Percentiles rank a stretch among this genome's conserved stretches.
phyloP scores from a whole-genome alignment of 306 rosid species.

The Inga laurina region DNA sequence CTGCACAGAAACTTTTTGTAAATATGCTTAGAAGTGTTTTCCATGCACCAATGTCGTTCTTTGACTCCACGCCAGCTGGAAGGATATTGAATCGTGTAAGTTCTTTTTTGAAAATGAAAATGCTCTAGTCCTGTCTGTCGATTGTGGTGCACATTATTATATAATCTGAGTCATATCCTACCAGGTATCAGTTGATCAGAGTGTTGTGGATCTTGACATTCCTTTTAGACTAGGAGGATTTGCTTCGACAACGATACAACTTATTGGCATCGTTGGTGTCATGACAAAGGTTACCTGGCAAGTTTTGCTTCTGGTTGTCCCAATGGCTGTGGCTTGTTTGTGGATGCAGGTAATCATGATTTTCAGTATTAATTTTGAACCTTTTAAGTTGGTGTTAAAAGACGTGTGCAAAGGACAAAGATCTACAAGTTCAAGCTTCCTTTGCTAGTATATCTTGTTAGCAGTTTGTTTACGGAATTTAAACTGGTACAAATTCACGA shows the following conservation, averaged over 20 bases:
- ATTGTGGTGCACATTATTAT: slow-evolving; percentile 19
- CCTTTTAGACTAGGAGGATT: slow-evolving; percentile 99
- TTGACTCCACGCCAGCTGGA: slow-evolving; percentile 98
- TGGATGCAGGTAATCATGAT: slow-evolving; percentile 93
- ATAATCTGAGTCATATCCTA: slow-evolving; percentile 31
- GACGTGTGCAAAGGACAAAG: slow-evolving; percentile 5
- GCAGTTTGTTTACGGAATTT: not conserved
- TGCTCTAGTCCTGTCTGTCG: not conserved
- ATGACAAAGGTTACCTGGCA: slow-evolving; percentile 98
- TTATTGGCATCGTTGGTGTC: slow-evolving; percentile 94
- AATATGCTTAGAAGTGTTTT: slow-evolving; percentile 94
- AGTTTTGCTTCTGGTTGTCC: slow-evolving; percentile 90
- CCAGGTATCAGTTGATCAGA: slow-evolving; percentile 96
- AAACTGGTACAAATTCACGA: not conserved
- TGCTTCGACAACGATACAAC: slow-evolving; percentile 95
- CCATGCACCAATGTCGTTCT: slow-evolving; percentile 97
- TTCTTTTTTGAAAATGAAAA: slow-evolving; percentile 13
- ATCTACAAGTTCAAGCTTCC: not conserved
- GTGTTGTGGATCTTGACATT: slow-evolving; percentile 99
- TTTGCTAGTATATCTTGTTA: not conserved
- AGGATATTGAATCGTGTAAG: slow-evolving; percentile 95
- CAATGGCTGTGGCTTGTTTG: slow-evolving; percentile 94
- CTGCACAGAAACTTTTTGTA: slow-evolving; percentile 89
- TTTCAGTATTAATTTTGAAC: slow-evolving; percentile 24
- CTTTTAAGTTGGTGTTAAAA: slow-evolving; percentile 21